Conservation (phyloP, 2,329 filamentous ascomycete genomes). For the Penicillium sp. region DNA sequence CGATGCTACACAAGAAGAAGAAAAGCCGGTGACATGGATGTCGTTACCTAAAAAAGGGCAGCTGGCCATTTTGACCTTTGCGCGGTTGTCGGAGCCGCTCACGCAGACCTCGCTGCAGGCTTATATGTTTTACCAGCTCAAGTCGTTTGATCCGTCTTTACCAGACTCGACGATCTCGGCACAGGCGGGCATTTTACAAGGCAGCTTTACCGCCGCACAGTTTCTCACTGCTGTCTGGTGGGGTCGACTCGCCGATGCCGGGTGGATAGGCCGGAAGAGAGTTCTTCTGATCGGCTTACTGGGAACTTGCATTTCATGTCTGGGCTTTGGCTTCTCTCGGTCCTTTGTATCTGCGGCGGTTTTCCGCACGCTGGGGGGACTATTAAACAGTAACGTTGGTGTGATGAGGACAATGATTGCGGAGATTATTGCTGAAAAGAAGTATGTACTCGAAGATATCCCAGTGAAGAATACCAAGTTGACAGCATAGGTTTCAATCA, state of each 20-base stretch:
- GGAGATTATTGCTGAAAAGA: conserved; percentile 67
- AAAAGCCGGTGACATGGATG: conserved; percentile 59
- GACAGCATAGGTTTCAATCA: conserved; percentile 38
- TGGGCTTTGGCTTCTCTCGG: conserved; percentile 65
- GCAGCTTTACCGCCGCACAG: conserved; percentile 74
- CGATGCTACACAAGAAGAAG: conserved; percentile 10
- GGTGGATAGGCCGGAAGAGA: conserved; percentile 65
- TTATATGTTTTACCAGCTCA: conserved; percentile 87
- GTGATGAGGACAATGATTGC: conserved; percentile 71
- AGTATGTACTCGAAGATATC: conserved; percentile 36
- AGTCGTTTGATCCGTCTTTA: conserved; percentile 61
- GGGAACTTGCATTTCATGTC: conserved; percentile 61
- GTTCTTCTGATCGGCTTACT: conserved; percentile 71
- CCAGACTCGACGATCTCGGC: conserved; percentile 62
- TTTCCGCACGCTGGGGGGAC: conserved; percentile 62
- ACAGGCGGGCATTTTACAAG: conserved; percentile 72
- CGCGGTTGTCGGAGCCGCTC: conserved; percentile 74
- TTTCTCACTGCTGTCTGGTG: conserved; percentile 78
- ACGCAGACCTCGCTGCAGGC: conserved; percentile 71
- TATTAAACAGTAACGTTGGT: conserved; percentile 67
- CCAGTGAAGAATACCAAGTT: neutral
- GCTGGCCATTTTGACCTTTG: conserved; percentile 69
- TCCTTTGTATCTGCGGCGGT: conserved; percentile 59
- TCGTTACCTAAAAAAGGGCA: conserved; percentile 73
- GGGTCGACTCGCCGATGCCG: conserved; percentile 65